Evolutionary conservation across 805 yeast genomes (phyloP).

Genomic region (Pichia eremophila): DNA sequence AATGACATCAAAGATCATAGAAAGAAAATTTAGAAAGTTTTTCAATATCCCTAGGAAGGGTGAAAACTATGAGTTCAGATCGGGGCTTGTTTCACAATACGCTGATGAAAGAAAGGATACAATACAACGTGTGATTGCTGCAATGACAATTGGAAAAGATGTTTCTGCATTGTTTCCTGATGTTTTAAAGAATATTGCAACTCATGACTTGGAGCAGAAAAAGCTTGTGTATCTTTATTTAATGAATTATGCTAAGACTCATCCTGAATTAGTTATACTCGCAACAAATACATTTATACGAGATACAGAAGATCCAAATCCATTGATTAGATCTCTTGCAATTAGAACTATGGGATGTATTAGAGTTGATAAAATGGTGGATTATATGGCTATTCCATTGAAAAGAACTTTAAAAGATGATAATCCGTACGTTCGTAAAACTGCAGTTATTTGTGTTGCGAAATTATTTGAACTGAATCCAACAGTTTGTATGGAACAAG

Average conservation of each 20-base stretch:
- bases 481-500: constrained; percentile 74
- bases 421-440: constrained; percentile 93
- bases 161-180: constrained; percentile 93
- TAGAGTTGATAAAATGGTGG: constrained; percentile 89
- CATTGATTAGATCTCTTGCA: constrained; percentile 90
- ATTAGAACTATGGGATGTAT: constrained; percentile 98
- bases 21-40: constrained; percentile 43
- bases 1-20: constrained; percentile 27
- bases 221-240: constrained; percentile 87
- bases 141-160: constrained; percentile 97
- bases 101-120: constrained; percentile 95
- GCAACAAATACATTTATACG: constrained; percentile 95
- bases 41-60: constrained; percentile 53
- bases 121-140: constrained; percentile 91
- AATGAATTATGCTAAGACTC: constrained; percentile 95
- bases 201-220: constrained; percentile 93
- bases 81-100: constrained; percentile 88
- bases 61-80: constrained; percentile 83
- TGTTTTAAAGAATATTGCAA: constrained; percentile 90
- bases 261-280: constrained; percentile 90
- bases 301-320: constrained; percentile 95
- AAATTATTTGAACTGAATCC: constrained; percentile 83
- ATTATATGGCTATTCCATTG: constrained; percentile 86
- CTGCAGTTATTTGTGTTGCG: constrained; percentile 96
- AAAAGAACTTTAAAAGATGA: constrained; percentile 81